phyloP scores from a whole-genome alignment of 805 yeast species.

The Kodamaea laetipori region DNA sequence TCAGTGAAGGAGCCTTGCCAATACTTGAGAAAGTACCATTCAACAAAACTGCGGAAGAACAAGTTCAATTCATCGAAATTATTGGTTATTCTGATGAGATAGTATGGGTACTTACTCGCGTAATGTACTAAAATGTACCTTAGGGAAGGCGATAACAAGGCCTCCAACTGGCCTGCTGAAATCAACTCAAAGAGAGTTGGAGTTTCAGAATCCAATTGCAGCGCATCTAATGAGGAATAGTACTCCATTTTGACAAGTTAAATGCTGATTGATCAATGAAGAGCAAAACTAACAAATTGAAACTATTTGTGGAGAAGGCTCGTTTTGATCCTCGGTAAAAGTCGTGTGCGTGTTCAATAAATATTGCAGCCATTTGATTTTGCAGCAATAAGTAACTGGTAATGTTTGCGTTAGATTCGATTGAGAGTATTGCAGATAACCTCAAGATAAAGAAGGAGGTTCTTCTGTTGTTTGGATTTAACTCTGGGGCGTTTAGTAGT shows the following conservation, averaged over 20 bases:
- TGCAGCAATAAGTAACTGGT: too few species aligned
- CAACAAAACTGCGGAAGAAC: constrained; percentile 61
- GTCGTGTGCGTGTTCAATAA: too few species aligned
- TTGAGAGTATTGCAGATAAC: too few species aligned
- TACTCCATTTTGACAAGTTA: constrained; percentile 61
- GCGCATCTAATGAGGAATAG: constrained; percentile 76
- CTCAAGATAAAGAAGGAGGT: too few species aligned
- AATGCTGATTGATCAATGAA: not conserved
- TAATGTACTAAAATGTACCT: constrained; percentile 79
- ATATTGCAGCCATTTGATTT: too few species aligned
- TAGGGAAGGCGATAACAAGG: constrained; percentile 77
- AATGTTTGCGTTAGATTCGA: too few species aligned
- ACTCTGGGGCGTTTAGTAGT: not conserved
- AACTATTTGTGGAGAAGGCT: too few species aligned
- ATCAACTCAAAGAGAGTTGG: constrained; percentile 90
- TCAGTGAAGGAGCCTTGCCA: constrained; percentile 91
- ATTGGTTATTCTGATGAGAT: constrained; percentile 60
- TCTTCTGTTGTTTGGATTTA: too few species aligned
- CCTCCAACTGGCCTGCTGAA: constrained; percentile 77
- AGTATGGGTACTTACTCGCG: constrained; percentile 75
- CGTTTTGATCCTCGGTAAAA: too few species aligned
- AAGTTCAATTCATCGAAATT: constrained; percentile 77
- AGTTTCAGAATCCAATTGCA: constrained; percentile 67
- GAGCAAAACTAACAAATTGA: too few species aligned
- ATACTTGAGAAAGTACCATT: constrained; percentile 63